phyloP scores from a whole-genome alignment of 495 filamentous ascomycete genomes.

The Niebla homalea region DNA sequence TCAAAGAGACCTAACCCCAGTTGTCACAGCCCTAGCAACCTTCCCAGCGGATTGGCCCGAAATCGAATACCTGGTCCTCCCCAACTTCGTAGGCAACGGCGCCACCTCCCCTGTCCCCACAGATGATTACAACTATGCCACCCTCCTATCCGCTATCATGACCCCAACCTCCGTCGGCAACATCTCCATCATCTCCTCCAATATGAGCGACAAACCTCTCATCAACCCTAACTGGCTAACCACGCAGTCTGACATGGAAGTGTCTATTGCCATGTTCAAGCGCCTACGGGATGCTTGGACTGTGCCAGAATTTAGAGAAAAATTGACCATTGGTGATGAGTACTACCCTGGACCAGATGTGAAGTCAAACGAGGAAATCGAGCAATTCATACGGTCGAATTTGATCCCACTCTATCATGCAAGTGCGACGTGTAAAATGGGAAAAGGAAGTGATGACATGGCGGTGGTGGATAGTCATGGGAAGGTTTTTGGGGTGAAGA shows the following conservation, averaged over 20 bases:
- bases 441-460: constrained; percentile 29
- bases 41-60: constrained; percentile 48
- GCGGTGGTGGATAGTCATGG: constrained; percentile 45
- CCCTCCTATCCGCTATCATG: constrained; percentile 26
- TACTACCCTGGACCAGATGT: constrained; percentile 35
- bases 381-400: constrained; percentile 28
- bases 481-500: constrained; percentile 39
- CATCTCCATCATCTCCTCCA: constrained; percentile 33
- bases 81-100: background rate
- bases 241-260: constrained; percentile 37
- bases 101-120: constrained; percentile 19
- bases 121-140: constrained; percentile 31
- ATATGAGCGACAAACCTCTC: constrained; percentile 32
- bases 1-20: too few relatives aligned
- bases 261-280: constrained; percentile 41
- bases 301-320: constrained; percentile 18
- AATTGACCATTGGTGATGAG: constrained; percentile 33
- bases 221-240: constrained; percentile 45
- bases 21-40: constrained; percentile 15
- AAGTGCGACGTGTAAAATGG: constrained; percentile 44
- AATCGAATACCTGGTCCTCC: constrained; percentile 32
- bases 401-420: constrained; percentile 42
- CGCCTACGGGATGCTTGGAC: constrained; percentile 29
- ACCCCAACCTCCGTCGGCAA: constrained; percentile 38
- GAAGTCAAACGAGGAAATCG: constrained; percentile 38